phyloP scores from a whole-genome alignment of 1,284 basidiomycete genomes.

The Microbotryum saponariae region DNA sequence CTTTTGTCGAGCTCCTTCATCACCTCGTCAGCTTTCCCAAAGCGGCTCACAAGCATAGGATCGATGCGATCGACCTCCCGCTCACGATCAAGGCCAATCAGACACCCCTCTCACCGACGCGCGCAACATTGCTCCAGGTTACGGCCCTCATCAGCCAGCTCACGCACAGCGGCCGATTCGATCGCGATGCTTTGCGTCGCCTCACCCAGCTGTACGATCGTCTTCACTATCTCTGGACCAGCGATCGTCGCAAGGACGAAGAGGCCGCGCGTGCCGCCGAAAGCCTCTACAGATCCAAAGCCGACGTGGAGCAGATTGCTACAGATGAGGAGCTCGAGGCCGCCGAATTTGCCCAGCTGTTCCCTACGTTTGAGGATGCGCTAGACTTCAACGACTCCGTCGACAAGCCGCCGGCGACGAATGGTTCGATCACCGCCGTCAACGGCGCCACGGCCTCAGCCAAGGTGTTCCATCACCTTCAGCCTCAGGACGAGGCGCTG shows the following conservation, averaged over 20 bases:
- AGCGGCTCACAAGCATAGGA: background rate
- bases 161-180: constrained; percentile 2
- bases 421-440: background rate
- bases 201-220: constrained; percentile 55
- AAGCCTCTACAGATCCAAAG: constrained; percentile 70
- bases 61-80: constrained; percentile 22
- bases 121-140: constrained; percentile 28
- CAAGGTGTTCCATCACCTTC: constrained; percentile 5
- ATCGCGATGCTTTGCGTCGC: constrained; percentile 42
- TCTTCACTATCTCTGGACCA: constrained; percentile 69
- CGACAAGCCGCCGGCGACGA: constrained; percentile 10
- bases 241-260: constrained; percentile 64
- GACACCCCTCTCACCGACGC: constrained; percentile 21
- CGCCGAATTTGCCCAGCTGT: constrained; percentile 35
- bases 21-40: constrained; percentile 22
- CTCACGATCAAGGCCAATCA: constrained; percentile 29
- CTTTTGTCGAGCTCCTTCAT: constrained; percentile 15
- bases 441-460: background rate
- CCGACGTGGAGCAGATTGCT: constrained; percentile 53
- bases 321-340: constrained; percentile 54
- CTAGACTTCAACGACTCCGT: constrained; percentile 41
- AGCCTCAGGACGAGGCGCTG: constrained; percentile 21
- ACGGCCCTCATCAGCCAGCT: constrained; percentile 16
- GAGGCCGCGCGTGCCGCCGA: constrained; percentile 58
- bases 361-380: constrained; percentile 43